These are phyloP conservation scores for Periglandula ipomoeae DNA, from an alignment of 2,329 filamentous ascomycete species.

Conservation along the genomic window DNA sequence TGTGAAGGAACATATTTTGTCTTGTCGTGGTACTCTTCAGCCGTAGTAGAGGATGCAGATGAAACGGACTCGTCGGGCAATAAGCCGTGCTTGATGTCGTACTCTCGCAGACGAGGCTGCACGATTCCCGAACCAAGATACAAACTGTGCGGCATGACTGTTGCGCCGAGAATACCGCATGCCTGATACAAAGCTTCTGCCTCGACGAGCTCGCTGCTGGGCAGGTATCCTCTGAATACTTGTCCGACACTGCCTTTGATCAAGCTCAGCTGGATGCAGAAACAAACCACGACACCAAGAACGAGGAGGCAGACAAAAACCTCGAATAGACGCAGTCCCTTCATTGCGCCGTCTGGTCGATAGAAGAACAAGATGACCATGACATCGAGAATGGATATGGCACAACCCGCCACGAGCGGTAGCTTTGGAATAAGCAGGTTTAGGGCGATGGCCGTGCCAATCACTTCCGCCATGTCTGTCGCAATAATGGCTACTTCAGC, in stretches of 20 bases:
- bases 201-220: slow-evolving; percentile 49
- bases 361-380: slow-evolving; percentile 61
- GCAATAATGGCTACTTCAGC: slow-evolving; percentile 62
- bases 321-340: slow-evolving; percentile 53
- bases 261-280: slow-evolving; percentile 59
- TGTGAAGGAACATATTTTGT: slow-evolving; percentile 62
- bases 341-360: slow-evolving; percentile 48
- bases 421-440: slow-evolving; percentile 56
- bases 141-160: slow-evolving; percentile 62
- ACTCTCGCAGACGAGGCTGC: slow-evolving; percentile 56
- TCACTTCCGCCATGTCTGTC: slow-evolving; percentile 64
- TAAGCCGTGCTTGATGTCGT: slow-evolving; percentile 49
- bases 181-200: slow-evolving; percentile 56
- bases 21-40: slow-evolving; percentile 31
- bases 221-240: slow-evolving; percentile 57
- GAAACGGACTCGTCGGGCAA: slow-evolving; percentile 26
- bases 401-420: slow-evolving; percentile 59
- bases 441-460: slow-evolving; percentile 61
- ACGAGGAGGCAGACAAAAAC: slow-evolving; percentile 54
- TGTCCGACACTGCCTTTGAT: slow-evolving; percentile 46
- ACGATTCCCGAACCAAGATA: slow-evolving; percentile 63
- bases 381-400: slow-evolving; percentile 59
- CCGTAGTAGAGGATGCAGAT: slow-evolving; percentile 16
- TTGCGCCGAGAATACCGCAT: slow-evolving; percentile 69
- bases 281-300: slow-evolving; percentile 60